Conservation (phyloP, 345 rosid species). For the Rhizophora mangle region DNA sequence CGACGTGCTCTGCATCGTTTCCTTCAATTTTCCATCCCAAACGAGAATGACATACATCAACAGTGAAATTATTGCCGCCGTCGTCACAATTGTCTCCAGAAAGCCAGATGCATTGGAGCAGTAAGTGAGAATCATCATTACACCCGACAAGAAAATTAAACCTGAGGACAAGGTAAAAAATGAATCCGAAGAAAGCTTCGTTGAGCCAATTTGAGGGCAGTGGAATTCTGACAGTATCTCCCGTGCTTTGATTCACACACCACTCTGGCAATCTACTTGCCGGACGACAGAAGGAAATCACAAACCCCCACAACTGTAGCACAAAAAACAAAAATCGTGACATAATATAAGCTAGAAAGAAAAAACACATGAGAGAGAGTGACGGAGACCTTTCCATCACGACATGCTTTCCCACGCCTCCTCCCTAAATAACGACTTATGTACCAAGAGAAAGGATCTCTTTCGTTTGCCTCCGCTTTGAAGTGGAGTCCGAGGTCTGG, state of each 20-base stretch:
- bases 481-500: background rate
- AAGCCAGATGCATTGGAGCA: too few relatives aligned
- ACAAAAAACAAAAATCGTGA: too few relatives aligned
- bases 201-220: constrained; percentile 10
- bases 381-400: background rate
- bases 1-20: too few relatives aligned
- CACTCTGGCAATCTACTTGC: constrained; percentile 11
- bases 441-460: background rate
- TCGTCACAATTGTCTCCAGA: too few relatives aligned
- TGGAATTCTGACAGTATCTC: background rate
- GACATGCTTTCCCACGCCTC: background rate
- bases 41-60: too few relatives aligned
- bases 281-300: constrained; percentile 2
- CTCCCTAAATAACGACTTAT: background rate
- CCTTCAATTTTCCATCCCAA: too few relatives aligned
- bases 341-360: too few relatives aligned
- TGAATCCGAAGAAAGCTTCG: background rate
- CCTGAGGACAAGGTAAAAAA: background rate
- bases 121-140: too few relatives aligned
- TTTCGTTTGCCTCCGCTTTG: background rate
- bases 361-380: too few relatives aligned
- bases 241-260: constrained; percentile 6
- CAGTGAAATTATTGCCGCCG: too few relatives aligned
- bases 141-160: too few relatives aligned
- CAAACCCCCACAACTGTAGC: too few relatives aligned